phyloP scores from a whole-genome alignment of 2,329 filamentous ascomycete species.

The Fusarium burgessii region DNA sequence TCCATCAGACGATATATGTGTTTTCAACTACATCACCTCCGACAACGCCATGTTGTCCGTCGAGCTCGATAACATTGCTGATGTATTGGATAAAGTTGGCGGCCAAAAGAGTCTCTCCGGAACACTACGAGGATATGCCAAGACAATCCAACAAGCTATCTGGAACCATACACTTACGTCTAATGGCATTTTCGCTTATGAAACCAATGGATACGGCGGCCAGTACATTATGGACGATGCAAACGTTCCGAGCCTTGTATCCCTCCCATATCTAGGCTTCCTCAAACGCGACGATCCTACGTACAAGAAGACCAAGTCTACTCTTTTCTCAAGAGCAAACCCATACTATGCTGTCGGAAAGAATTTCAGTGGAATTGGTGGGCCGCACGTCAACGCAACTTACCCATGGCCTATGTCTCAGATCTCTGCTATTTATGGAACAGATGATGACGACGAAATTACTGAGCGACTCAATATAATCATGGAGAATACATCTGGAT shows the following conservation, averaged over 20 bases:
- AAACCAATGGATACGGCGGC: constrained; percentile 24
- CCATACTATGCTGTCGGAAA: constrained; percentile 19
- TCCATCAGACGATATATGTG: constrained; percentile 12
- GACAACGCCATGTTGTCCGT: constrained; percentile 34
- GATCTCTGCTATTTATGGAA: constrained; percentile 19
- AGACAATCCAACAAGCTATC: constrained; percentile 3
- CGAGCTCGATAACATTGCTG: constrained; percentile 14
- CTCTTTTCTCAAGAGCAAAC: constrained; percentile 16
- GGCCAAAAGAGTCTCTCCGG: not conserved
- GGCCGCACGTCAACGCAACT: constrained; percentile 18
- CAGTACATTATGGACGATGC: constrained; percentile 37
- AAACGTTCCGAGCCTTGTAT: constrained; percentile 23
- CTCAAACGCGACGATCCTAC: constrained; percentile 7
- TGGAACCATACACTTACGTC: constrained; percentile 22
- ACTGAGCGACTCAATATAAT: constrained; percentile 3
- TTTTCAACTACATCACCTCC: constrained; percentile 30
- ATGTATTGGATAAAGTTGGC: not conserved
- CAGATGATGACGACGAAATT: constrained; percentile 9
- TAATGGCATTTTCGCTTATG: constrained; percentile 19
- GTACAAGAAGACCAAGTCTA: constrained; percentile 16
- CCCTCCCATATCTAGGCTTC: constrained; percentile 16
- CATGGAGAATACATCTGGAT: constrained; percentile 16
- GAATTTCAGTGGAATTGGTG: constrained; percentile 16
- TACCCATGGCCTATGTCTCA: constrained; percentile 28
- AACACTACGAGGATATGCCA: not conserved